A percentile compares a stretch with the other conserved stretches of the same genome.
phyloP scores from a whole-genome alignment of 2,329 filamentous ascomycete species.

The Penicillium fuscoglaucum region DNA sequence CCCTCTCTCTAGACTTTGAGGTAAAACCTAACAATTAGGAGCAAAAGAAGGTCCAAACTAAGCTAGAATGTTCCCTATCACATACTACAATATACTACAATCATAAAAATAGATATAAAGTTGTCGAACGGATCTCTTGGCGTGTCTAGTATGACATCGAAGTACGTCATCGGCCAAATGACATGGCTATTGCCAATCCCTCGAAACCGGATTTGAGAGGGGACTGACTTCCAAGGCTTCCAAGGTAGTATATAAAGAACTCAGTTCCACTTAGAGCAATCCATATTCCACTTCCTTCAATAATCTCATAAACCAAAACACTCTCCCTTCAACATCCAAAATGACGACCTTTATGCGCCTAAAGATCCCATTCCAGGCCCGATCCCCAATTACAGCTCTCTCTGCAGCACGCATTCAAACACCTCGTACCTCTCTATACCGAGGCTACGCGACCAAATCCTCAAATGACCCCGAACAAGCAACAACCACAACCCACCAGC shows the following conservation, averaged over 20 bases:
- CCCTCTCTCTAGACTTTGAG: not conserved
- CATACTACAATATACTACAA: too few species aligned
- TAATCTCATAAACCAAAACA: not conserved
- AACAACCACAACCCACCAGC: not conserved
- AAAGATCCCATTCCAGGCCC: not conserved
- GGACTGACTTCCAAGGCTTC: not conserved
- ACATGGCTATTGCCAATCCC: not conserved
- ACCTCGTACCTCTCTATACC: not conserved
- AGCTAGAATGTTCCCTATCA: too few species aligned
- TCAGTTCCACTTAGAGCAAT: not conserved
- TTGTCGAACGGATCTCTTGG: constrained; percentile 3
- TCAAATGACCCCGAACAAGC: constrained; percentile 4
- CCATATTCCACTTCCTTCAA: not conserved
- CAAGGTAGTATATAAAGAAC: not conserved
- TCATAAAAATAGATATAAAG: constrained; percentile 2
- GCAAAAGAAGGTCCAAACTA: too few species aligned
- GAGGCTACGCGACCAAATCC: constrained; percentile 7
- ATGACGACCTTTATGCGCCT: constrained; percentile 4
- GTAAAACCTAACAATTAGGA: not conserved
- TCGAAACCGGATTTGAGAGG: constrained; percentile 3
- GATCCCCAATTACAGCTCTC: not conserved
- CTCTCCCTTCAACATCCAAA: not conserved
- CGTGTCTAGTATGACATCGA: constrained; percentile 6
- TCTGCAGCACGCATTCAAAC: not conserved
- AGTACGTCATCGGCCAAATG: constrained; percentile 1